Conservation (phyloP, 768 basidiomycete genomes). For the Cystofilobasidium capitatum region DNA sequence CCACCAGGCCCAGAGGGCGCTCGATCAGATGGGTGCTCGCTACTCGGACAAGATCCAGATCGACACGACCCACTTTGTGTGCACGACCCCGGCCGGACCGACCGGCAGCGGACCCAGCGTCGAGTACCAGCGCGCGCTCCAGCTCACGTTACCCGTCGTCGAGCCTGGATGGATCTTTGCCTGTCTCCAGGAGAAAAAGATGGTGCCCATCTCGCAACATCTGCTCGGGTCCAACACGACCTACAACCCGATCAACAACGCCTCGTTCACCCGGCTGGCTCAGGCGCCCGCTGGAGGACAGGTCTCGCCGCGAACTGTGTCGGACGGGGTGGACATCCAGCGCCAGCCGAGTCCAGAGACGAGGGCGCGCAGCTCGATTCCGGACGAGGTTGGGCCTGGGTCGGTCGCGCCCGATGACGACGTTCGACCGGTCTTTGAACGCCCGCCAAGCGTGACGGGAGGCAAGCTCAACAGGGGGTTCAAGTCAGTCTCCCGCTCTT, state of each 20-base stretch:
- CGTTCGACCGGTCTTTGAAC: slow-evolving; percentile 9
- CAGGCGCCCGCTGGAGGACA: neutral
- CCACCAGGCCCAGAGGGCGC: slow-evolving; percentile 68
- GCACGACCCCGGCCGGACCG: slow-evolving; percentile 70
- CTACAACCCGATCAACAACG: slow-evolving; percentile 11
- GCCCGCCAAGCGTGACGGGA: slow-evolving; percentile 6
- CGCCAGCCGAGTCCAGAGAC: slow-evolving; percentile 14
- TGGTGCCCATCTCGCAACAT: slow-evolving; percentile 26
- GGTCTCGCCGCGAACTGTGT: neutral
- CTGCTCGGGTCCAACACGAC: slow-evolving; percentile 24
- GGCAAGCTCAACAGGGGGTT: slow-evolving; percentile 25
- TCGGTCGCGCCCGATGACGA: slow-evolving; percentile 17
- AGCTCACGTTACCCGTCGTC: slow-evolving; percentile 87
- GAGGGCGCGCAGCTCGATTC: slow-evolving; percentile 9
- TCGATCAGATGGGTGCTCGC: slow-evolving; percentile 76
- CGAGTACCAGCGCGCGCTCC: slow-evolving; percentile 89
- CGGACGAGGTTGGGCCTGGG: neutral
- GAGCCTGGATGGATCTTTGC: slow-evolving; percentile 92
- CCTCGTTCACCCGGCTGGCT: slow-evolving; percentile 14
- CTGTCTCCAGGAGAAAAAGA: slow-evolving; percentile 64
- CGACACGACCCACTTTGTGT: slow-evolving; percentile 96
- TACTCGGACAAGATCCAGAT: slow-evolving; percentile 92
- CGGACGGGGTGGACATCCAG: neutral
- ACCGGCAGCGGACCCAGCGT: slow-evolving; percentile 58
- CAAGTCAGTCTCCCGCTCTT: slow-evolving; percentile 8